Percentiles rank a stretch among this genome's conserved stretches.
Evolutionary conservation across 306 rosid species (phyloP).

Genomic region (Castanea mollissima): DNA sequence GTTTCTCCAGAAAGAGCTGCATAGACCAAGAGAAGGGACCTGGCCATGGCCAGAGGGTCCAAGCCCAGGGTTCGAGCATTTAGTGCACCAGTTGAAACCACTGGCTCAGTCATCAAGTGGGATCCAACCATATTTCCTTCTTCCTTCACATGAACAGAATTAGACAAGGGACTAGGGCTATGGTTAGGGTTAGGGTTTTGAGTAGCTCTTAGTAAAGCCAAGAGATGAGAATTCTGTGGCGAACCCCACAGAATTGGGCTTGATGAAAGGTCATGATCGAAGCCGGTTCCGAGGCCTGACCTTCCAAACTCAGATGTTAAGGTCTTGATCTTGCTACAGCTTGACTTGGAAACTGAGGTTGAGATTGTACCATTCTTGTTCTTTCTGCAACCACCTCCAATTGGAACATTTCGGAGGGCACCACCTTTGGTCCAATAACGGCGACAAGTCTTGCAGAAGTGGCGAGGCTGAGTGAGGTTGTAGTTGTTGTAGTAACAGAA

Average conservation of each 20-base stretch:
- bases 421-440: conserved; percentile 95
- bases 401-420: conserved; percentile 66
- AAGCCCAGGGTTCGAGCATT: conserved; percentile 43
- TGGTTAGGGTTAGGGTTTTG: conserved; percentile 70
- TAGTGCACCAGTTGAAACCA: conserved; percentile 20
- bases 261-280: conserved; percentile 41
- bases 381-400: conserved; percentile 77
- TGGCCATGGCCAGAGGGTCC: conserved; percentile 46
- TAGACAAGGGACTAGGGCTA: conserved; percentile 46
- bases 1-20: conserved; percentile 70
- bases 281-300: conserved; percentile 37
- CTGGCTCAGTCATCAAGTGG: conserved; percentile 50
- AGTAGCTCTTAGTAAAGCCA: conserved; percentile 60
- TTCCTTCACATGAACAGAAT: conserved; percentile 42
- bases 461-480: conserved; percentile 98
- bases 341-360: conserved; percentile 29
- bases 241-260: conserved; percentile 87
- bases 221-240: conserved; percentile 68
- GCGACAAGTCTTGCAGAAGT: conserved; percentile 98
- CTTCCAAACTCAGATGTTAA: conserved; percentile 53
- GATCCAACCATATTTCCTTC: conserved; percentile 49
- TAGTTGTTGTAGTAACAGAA: conserved; percentile 90
- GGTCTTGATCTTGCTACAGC: conserved; percentile 52
- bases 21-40: conserved; percentile 49
- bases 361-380: conserved; percentile 44